Evolutionary conservation across 352 stramenopile genomes (phyloP), one percentile per base, ranked within the genome.

Genomic region (Phytophthora pinifolia): DNA sequence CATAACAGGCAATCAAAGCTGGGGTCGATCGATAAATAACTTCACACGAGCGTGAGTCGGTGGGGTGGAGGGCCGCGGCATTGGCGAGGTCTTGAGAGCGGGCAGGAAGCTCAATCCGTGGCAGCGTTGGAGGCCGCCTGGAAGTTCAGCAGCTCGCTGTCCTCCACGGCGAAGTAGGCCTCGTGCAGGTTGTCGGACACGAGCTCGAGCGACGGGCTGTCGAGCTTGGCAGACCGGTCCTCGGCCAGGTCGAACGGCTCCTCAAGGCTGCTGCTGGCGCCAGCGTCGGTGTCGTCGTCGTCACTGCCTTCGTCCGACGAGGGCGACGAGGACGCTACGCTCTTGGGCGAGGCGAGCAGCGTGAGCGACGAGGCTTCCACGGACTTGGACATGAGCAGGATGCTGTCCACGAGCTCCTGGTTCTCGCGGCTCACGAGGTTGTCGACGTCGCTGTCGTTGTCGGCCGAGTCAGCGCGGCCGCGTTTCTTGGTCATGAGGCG

Each of bases 151-250:
- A 88, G 63, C 44, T 83, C 72, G 50, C 65, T 79, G 48, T 91
- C 81, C 63, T 88, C 78, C 36, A 76, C 71, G 8, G 74, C 74
- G 27, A 89, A 87, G 55, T 76, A 79, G 49, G 69, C 72, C 47
- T 91, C 81, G 48, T 91, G 81, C 27, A 91, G 54, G 34, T 86
- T 87, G 74, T 91, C 81, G 13, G 78, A 87, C 51, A 91, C 65
- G 31, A 91, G 71, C 49, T 86, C 74, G 9, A 91, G 75, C 58
- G 73, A 76, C 30, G 67, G 50, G 61, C 57, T 59, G 43, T 58
- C 27, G 17, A 75, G 65, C 43, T 65, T 69, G 32, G 54, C 54
- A 31, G 67, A 50, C 20, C 62, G 54, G 35, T 67, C 59, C 41
- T 72, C 57, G 7, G 64, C 61, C 13, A 74, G 62, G 32, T 74